These are phyloP conservation scores for Oidium heveae DNA, from an alignment of 2,329 filamentous ascomycete species.

Conservation along the genomic window DNA sequence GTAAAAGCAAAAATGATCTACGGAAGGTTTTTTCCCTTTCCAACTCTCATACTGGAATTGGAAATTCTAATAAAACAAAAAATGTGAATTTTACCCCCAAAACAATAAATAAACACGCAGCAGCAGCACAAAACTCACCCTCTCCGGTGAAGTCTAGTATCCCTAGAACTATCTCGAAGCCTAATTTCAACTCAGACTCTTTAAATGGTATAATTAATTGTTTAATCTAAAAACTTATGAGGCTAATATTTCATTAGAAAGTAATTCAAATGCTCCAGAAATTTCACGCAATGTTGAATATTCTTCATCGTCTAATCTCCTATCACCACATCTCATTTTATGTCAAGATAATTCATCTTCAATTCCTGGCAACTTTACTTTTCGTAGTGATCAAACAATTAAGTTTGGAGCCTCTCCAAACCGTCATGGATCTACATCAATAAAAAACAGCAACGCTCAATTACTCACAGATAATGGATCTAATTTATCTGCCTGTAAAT, in stretches of 20 bases:
- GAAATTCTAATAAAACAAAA: conserved; percentile 35
- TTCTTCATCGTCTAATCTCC: conserved; percentile 11
- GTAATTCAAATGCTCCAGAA: neutral
- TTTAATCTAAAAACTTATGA: too few relatives aligned
- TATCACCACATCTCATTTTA: conserved; percentile 8
- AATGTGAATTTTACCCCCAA: conserved; percentile 59
- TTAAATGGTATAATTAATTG: too few relatives aligned
- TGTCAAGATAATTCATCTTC: conserved; percentile 14
- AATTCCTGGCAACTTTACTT: conserved; percentile 31
- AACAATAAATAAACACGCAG: conserved; percentile 23
- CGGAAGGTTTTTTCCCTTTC: too few relatives aligned
- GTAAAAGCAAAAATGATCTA: too few relatives aligned
- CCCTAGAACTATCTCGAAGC: conserved; percentile 7
- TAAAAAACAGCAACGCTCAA: conserved; percentile 34
- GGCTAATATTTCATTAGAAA: too few relatives aligned
- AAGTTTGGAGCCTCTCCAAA: conserved; percentile 22
- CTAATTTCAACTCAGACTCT: too few relatives aligned
- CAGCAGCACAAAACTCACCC: conserved; percentile 23
- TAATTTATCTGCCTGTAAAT: conserved; percentile 27
- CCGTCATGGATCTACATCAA: conserved; percentile 30
- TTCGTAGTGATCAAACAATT: conserved; percentile 40
- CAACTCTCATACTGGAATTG: neutral
- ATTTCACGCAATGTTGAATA: conserved; percentile 7
- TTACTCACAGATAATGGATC: conserved; percentile 27
- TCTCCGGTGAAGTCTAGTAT: conserved; percentile 27